Evolutionary conservation across 768 basidiomycete species (phyloP), one percentile per base, ranked within the genome.

Genomic region (Tulasnella sp.): DNA sequence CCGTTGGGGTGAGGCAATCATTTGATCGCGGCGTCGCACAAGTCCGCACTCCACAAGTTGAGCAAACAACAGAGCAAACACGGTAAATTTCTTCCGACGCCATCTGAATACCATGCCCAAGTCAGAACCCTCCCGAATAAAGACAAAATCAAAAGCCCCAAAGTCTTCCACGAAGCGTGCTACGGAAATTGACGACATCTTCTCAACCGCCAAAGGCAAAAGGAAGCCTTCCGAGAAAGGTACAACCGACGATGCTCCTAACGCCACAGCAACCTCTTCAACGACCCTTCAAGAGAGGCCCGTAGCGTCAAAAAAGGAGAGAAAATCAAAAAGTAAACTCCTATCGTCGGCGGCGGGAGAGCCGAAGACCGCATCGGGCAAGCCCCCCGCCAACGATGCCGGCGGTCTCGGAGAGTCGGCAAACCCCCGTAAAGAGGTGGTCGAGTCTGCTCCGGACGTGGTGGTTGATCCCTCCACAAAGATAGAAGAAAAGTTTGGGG

Each of bases 101-200:
- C 56, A 48, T 36, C 40, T 12, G 12, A 39, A 24, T 8, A 48
- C 42, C 12, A 40, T 71, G 88, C 89, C 88, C 92, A 92, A 74
- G 31, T 5, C 68, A 14, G 62, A 34, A 34, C 3, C 62, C 31
- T 68, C 62, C 62, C 27, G 34, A 4, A 14, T 34, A 34, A 68
- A 68, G 62, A 5, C 31, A 34, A 34, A 68, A 31, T 31, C 27
- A 5, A 68, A 68, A 68, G 62, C 62, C 62, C 16, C 62, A 27
- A 68, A 68, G 16, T 34, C 3, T 68, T 68, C 34, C 27, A 34
- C 14, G 34, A 68, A 68, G 46, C 52, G 18, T 27, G 16, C 34
- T n/a, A 12, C 5, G 1, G 94, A 95, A 89, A 95, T 95, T 84
- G 94, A 95, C 88, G 90, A 90, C 83, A 95, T 95, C 83, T 95